Conservation (phyloP, 2,329 filamentous ascomycete genomes). For the Phialophora chinensis region DNA sequence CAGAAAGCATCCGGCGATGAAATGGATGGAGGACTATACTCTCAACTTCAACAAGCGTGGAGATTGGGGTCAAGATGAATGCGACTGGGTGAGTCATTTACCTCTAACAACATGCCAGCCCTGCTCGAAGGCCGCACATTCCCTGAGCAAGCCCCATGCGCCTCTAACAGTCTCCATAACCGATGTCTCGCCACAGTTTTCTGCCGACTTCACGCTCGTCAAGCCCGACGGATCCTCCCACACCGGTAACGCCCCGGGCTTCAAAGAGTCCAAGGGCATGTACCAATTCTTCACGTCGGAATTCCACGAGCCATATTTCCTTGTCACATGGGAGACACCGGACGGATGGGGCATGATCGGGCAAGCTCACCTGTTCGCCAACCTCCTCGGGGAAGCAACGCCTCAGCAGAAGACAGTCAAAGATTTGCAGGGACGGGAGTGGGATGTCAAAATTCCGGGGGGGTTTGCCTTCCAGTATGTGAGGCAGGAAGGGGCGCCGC, state of each 20-base stretch:
- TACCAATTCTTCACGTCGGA: conserved; percentile 33
- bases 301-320: conserved; percentile 35
- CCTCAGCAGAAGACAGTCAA: conserved; percentile 29
- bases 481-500: conserved; percentile 29
- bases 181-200: conserved; percentile 4
- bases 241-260: conserved; percentile 24
- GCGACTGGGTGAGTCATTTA: conserved; percentile 28
- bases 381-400: conserved; percentile 20
- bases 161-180: not conserved
- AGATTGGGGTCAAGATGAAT: conserved; percentile 22
- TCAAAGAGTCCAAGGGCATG: conserved; percentile 24
- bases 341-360: conserved; percentile 35
- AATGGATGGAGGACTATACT: conserved; percentile 38
- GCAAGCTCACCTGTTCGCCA: conserved; percentile 33
- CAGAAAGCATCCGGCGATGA: conserved; percentile 36
- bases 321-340: conserved; percentile 29
- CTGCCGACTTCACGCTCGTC: conserved; percentile 28
- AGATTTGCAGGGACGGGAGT: conserved; percentile 32
- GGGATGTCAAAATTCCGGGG: conserved; percentile 36
- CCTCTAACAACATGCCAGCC: not conserved
- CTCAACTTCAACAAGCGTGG: conserved; percentile 26
- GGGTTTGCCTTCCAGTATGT: conserved; percentile 32
- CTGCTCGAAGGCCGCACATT: not conserved
- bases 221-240: conserved; percentile 30
- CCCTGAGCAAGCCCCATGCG: not conserved